Percentiles rank a stretch among this genome's conserved stretches.
phyloP scores from a whole-genome alignment of 1,284 basidiomycete genomes.

The Sporisorium iseilematis-ciliati region DNA sequence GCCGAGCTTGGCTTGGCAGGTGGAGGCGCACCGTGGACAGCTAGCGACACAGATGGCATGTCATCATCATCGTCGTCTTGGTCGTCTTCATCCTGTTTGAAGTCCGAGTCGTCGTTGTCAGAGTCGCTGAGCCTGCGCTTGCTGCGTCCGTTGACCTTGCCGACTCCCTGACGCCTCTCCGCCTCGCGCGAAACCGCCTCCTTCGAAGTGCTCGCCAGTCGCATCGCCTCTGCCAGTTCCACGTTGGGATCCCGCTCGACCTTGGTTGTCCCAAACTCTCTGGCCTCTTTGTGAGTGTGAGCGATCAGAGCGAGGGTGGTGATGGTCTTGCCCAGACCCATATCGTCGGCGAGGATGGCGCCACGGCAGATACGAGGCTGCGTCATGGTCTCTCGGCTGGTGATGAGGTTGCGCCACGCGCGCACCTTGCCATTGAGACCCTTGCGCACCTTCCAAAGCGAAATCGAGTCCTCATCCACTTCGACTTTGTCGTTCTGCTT shows the following conservation, averaged over 20 bases:
- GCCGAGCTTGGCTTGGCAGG: conserved; percentile 71
- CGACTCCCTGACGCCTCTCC: conserved; percentile 11
- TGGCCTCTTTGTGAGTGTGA: conserved; percentile 81
- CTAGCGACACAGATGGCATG: conserved; percentile 20
- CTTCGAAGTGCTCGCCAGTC: not conserved
- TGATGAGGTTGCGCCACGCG: conserved; percentile 83
- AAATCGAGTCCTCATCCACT: conserved; percentile 73
- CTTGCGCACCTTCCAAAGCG: conserved; percentile 81
- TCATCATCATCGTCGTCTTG: conserved; percentile 25
- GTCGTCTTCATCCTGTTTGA: conserved; percentile 6
- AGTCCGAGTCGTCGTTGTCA: conserved; percentile 10
- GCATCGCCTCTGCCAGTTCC: conserved; percentile 23
- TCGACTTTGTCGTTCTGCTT: conserved; percentile 2
- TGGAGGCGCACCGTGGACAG: conserved; percentile 43
- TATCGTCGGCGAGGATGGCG: conserved; percentile 79
- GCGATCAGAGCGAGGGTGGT: conserved; percentile 91
- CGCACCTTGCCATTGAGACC: conserved; percentile 69
- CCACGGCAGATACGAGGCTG: conserved; percentile 81
- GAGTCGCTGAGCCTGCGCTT: conserved; percentile 25
- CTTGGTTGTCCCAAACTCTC: conserved; percentile 74
- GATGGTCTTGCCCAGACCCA: conserved; percentile 98
- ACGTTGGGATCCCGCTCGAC: conserved; percentile 17
- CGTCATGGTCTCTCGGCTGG: conserved; percentile 79
- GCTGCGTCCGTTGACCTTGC: conserved; percentile 7
- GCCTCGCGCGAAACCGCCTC: conserved; percentile 1